Conservation (phyloP, 371 early-diverging fungal species). For the Dipsacomyces acuminosporus region DNA sequence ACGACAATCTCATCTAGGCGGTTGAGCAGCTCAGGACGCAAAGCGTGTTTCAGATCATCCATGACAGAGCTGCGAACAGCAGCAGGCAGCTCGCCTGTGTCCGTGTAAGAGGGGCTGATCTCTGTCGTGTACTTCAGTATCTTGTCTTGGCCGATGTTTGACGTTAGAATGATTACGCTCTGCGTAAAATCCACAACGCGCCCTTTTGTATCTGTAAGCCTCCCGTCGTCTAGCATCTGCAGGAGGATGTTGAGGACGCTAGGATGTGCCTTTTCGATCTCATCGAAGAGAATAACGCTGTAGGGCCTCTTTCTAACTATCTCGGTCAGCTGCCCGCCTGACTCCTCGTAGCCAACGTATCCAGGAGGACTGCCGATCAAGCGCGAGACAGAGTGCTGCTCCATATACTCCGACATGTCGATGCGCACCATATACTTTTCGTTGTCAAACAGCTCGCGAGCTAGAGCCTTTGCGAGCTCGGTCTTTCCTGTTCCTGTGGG, state of each 20-base stretch:
- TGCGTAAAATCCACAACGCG: slow-evolving; percentile 73
- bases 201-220: slow-evolving; percentile 77
- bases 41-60: slow-evolving; percentile 53
- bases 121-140: slow-evolving; percentile 33
- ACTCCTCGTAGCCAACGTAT: slow-evolving; percentile 76
- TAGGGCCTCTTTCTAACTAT: slow-evolving; percentile 72
- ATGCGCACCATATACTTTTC: slow-evolving; percentile 70
- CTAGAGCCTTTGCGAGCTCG: slow-evolving; percentile 75
- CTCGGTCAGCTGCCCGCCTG: slow-evolving; percentile 79
- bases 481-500: slow-evolving; percentile 87
- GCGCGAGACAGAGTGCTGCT: slow-evolving; percentile 66
- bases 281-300: slow-evolving; percentile 76
- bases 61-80: slow-evolving; percentile 54
- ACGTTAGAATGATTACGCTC: slow-evolving; percentile 77
- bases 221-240: slow-evolving; percentile 81
- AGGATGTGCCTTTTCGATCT: slow-evolving; percentile 81
- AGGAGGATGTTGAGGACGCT: slow-evolving; percentile 74
- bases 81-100: slow-evolving; percentile 32
- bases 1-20: slow-evolving; percentile 78
- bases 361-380: slow-evolving; percentile 81
- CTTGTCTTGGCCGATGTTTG: slow-evolving; percentile 65
- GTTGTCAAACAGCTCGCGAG: slow-evolving; percentile 72
- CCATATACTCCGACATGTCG: slow-evolving; percentile 83
- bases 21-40: slow-evolving; percentile 84
- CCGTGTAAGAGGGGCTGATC: slow-evolving; percentile 19